phyloP scores from a whole-genome alignment of 306 rosid genomes.

The Rosa rugosa region DNA sequence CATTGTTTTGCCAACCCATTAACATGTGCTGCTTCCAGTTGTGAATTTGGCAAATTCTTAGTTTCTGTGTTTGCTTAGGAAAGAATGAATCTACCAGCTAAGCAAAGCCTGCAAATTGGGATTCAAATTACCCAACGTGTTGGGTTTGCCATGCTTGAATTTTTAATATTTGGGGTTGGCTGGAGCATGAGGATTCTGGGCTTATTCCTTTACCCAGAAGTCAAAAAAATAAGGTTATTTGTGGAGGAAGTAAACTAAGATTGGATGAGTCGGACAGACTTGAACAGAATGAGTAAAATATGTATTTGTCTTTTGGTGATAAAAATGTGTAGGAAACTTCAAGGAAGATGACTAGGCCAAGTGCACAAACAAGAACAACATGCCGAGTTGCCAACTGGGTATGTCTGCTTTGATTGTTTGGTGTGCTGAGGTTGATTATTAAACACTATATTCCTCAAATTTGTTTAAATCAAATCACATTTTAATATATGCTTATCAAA shows the following conservation, averaged over 20 bases:
- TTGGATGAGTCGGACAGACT: neutral
- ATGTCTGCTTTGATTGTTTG: neutral
- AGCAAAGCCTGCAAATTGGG: neutral
- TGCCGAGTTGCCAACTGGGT: neutral
- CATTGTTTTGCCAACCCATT: neutral
- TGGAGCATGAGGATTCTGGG: neutral
- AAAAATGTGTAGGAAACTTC: neutral
- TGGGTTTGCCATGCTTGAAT: neutral
- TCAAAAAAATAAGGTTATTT: neutral
- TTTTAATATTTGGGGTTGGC: neutral
- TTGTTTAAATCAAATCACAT: neutral
- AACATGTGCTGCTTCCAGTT: neutral
- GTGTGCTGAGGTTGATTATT: neutral
- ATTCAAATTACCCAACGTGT: neutral
- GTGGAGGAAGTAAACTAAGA: neutral
- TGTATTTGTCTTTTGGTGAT: neutral
- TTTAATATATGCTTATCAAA: neutral
- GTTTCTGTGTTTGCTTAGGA: neutral
- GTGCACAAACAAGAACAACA: neutral
- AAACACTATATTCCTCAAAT: neutral
- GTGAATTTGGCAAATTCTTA: neutral
- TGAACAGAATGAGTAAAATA: neutral
- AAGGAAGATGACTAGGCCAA: conserved; percentile 6
- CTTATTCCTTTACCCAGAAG: neutral
- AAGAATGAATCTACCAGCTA: neutral